phyloP scores from a whole-genome alignment of 139 green algal species.

The Mesotaenium endlicherianum region DNA sequence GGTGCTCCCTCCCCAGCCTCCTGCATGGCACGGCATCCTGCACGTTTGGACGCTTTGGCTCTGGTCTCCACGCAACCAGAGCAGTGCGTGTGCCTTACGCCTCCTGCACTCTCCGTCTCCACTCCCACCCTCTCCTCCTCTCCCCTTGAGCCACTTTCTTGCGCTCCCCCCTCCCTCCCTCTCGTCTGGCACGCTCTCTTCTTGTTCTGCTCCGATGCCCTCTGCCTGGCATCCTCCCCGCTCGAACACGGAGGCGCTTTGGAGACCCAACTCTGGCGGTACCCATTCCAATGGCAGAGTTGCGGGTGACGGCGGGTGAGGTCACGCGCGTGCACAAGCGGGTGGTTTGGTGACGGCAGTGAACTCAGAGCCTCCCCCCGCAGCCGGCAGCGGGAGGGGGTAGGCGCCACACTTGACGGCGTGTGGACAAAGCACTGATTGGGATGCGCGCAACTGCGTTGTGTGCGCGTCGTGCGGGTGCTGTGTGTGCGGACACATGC shows the following conservation, averaged over 20 bases:
- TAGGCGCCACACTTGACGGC: no score
- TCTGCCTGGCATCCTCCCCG: no score
- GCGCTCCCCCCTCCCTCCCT: not conserved
- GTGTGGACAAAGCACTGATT: not conserved
- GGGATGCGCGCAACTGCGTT: not conserved
- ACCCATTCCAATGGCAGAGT: no score
- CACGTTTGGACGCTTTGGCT: no score
- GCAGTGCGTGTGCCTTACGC: no score
- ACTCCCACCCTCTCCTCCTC: not conserved
- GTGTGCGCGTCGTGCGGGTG: not conserved
- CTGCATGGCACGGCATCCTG: no score
- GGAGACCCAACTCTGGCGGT: no score
- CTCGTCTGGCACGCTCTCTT: not conserved
- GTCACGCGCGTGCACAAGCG: not conserved
- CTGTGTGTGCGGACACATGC: not conserved
- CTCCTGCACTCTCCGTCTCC: not conserved
- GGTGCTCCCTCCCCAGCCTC: no score
- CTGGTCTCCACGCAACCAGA: no score
- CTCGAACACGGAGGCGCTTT: no score
- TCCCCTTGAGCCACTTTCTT: not conserved
- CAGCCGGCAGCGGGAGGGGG: no score
- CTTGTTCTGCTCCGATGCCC: not conserved
- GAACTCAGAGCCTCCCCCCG: not conserved
- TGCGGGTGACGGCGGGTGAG: no score
- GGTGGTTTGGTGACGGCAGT: not conserved